phyloP scores from a whole-genome alignment of 2,329 filamentous ascomycete species.

The Colletotrichum incanum region DNA sequence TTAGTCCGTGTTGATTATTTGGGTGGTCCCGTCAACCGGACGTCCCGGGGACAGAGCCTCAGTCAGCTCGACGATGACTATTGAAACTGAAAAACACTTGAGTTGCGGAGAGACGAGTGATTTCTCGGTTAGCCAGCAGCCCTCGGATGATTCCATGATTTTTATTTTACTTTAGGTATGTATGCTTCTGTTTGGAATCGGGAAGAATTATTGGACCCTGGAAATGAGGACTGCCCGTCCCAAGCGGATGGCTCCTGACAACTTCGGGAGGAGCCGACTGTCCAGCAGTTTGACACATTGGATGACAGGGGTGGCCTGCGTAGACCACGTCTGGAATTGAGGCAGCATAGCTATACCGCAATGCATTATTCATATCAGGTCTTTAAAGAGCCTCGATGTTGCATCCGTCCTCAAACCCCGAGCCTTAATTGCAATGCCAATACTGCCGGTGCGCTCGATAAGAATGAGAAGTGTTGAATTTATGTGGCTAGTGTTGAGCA shows the following conservation, averaged over 20 bases:
- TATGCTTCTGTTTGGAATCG: not conserved
- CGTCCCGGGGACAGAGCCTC: conserved; percentile 1
- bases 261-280: conserved; percentile 31
- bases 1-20: conserved; percentile 5
- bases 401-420: not conserved
- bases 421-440: not conserved
- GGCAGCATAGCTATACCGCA: conserved; percentile 21
- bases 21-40: not conserved
- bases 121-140: not conserved
- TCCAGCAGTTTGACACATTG: conserved; percentile 27
- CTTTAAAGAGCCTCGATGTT: not conserved
- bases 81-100: not conserved
- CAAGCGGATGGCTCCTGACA: conserved; percentile 9
- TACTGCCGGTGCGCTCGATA: not conserved
- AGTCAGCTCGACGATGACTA: not conserved
- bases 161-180: too few species aligned
- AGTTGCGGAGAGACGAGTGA: not conserved
- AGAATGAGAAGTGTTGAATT: not conserved
- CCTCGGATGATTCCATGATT: not conserved
- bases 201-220: too few species aligned
- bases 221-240: not conserved
- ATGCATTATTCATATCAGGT: conserved; percentile 21
- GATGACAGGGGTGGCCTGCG: conserved; percentile 26
- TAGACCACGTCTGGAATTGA: conserved; percentile 19
- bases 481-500: not conserved